These are phyloP conservation scores for Elaphomyces granulatus DNA, from an alignment of 495 filamentous ascomycete genomes.

Conservation along the genomic window DNA sequence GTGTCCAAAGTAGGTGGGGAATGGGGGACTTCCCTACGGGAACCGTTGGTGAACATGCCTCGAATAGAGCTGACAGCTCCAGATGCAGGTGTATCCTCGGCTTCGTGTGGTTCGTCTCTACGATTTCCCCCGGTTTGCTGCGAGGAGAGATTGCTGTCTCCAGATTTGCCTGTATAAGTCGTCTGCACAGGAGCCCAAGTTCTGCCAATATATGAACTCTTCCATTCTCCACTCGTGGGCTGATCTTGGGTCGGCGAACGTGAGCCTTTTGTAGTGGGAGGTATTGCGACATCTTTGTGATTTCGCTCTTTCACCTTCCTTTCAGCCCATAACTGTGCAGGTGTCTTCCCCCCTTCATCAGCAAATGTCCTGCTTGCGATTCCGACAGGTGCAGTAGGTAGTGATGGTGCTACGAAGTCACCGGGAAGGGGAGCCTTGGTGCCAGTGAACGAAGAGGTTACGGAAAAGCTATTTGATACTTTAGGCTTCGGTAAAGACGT, in stretches of 20 bases:
- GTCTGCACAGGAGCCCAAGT: slow-evolving; percentile 75
- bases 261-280: slow-evolving; percentile 19
- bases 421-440: slow-evolving; percentile 77
- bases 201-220: slow-evolving; percentile 79
- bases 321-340: slow-evolving; percentile 93
- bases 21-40: neutral
- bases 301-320: slow-evolving; percentile 76
- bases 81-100: slow-evolving; percentile 32
- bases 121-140: slow-evolving; percentile 44
- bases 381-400: slow-evolving; percentile 47
- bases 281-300: slow-evolving; percentile 20
- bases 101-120: slow-evolving; percentile 25
- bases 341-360: slow-evolving; percentile 88
- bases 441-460: slow-evolving; percentile 54
- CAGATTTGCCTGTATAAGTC: slow-evolving; percentile 49
- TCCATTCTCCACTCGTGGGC: slow-evolving; percentile 65
- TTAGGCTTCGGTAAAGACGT: slow-evolving; percentile 88
- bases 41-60: slow-evolving; percentile 54
- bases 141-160: slow-evolving; percentile 38
- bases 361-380: slow-evolving; percentile 84
- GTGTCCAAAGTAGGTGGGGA: slow-evolving; percentile 47
- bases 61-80: slow-evolving; percentile 55
- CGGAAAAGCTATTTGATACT: slow-evolving; percentile 71
- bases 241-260: slow-evolving; percentile 44
- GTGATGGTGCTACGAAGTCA: slow-evolving; percentile 36